Evolutionary conservation across 192 early-diverging fungal genomes (phyloP).

Genomic region (Backusella westeae): DNA sequence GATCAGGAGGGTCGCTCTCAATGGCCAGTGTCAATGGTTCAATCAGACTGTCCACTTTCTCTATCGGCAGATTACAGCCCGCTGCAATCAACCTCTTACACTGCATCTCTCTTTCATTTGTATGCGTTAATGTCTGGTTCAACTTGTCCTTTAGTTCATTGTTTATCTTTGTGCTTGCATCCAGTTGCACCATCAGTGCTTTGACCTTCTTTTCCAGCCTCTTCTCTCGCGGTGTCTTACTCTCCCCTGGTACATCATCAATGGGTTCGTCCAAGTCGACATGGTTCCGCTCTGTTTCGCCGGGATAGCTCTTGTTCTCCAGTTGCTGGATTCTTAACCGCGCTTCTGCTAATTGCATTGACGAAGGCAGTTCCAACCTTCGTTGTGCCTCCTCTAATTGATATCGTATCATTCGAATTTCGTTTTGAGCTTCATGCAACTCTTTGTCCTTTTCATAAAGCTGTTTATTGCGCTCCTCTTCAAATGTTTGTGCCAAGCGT

Average conservation of each 20-base stretch:
- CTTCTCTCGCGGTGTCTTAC: constrained; percentile 1
- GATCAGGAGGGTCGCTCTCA: constrained; percentile 62
- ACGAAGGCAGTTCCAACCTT: constrained; percentile 47
- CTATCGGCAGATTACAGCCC: constrained; percentile 78
- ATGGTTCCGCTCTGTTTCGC: constrained; percentile 23
- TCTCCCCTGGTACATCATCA: background rate
- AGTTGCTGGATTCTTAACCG: constrained; percentile 60
- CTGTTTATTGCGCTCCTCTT: constrained; percentile 62
- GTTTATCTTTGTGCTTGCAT: constrained; percentile 38
- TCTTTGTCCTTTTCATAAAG: constrained; percentile 55
- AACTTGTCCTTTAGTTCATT: constrained; percentile 58
- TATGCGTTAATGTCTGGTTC: constrained; percentile 45
- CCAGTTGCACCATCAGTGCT: constrained; percentile 35
- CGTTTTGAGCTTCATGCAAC: constrained; percentile 51
- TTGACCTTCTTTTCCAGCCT: constrained; percentile 26
- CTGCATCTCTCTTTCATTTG: constrained; percentile 67
- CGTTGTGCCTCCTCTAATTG: constrained; percentile 54
- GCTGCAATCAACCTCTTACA: constrained; percentile 84
- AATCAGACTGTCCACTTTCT: constrained; percentile 77
- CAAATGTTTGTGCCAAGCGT: constrained; percentile 65
- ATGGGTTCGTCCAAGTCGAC: constrained; percentile 3
- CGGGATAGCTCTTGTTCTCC: constrained; percentile 44
- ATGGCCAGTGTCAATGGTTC: constrained; percentile 75
- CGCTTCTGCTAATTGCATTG: constrained; percentile 52
- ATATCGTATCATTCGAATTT: constrained; percentile 51